Evolutionary conservation across 1,139 yeast species (phyloP).

Genomic region (Taphrina deformans): DNA sequence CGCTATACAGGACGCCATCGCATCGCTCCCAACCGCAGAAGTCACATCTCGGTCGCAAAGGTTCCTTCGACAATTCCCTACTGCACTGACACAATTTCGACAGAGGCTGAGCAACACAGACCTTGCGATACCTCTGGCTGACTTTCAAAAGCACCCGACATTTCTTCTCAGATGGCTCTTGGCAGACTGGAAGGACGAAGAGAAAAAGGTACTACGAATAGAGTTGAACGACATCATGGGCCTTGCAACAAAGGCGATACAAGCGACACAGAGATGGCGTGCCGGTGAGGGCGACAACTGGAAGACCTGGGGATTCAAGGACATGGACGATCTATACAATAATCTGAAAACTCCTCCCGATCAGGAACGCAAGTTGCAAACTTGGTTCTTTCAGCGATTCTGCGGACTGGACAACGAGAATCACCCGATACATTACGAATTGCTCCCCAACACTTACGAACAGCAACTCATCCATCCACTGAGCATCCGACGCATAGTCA

Average conservation of each 20-base stretch:
- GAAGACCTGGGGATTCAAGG: conserved; percentile 22
- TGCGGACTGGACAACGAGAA: conserved; percentile 7
- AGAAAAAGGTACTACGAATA: neutral
- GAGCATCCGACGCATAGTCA: conserved; percentile 23
- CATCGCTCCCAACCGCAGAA: neutral
- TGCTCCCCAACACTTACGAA: conserved; percentile 21
- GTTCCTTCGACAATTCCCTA: conserved; percentile 10
- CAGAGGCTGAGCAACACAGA: neutral
- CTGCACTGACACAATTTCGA: conserved; percentile 13
- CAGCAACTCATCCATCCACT: neutral
- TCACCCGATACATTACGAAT: conserved; percentile 25
- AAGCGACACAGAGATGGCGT: conserved; percentile 21
- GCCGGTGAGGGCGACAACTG: conserved; percentile 25
- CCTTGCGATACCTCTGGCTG: conserved; percentile 20
- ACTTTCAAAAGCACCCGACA: conserved; percentile 27
- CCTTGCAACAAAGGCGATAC: conserved; percentile 2
- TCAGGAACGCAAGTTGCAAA: neutral
- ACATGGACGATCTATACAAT: conserved; percentile 26
- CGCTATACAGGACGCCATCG: conserved; percentile 18
- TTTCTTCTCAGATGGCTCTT: conserved; percentile 19
- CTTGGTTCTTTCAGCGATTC: conserved; percentile 21
- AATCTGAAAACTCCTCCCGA: conserved; percentile 18
- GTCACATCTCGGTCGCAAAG: conserved; percentile 10
- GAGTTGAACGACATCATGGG: conserved; percentile 10
- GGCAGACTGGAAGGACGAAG: conserved; percentile 27